A percentile compares a stretch with the other conserved stretches of the same genome.
phyloP scores from a whole-genome alignment of 75 land plant species.

The Sequoiadendron giganteum region DNA sequence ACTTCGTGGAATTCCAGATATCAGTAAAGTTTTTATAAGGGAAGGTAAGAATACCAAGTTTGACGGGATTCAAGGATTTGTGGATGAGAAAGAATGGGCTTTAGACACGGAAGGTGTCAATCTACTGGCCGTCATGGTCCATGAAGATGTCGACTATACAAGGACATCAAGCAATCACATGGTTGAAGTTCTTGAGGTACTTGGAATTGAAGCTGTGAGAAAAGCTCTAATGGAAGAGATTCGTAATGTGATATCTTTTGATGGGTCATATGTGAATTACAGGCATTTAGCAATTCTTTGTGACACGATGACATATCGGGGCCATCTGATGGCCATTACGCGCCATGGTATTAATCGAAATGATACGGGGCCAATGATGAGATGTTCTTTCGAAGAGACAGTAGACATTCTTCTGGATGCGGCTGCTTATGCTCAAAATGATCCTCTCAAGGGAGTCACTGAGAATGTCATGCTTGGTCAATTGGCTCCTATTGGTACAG shows the following conservation, averaged over 20 bases:
- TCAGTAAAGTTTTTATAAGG: slow-evolving; percentile 47
- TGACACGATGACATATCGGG: slow-evolving; percentile 55
- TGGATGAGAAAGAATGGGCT: slow-evolving; percentile 47
- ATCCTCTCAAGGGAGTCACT: slow-evolving; percentile 88
- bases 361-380: slow-evolving; percentile 98
- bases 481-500: slow-evolving; percentile 97
- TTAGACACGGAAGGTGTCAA: slow-evolving; percentile 63
- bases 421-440: slow-evolving; percentile 90
- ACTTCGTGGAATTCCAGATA: slow-evolving; percentile 52
- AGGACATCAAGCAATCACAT: slow-evolving; percentile 50
- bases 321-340: slow-evolving; percentile 53
- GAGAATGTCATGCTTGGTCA: slow-evolving; percentile 98
- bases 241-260: slow-evolving; percentile 48
- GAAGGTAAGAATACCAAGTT: slow-evolving; percentile 30
- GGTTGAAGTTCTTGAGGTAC: slow-evolving; percentile 54
- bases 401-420: slow-evolving; percentile 87
- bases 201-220: slow-evolving; percentile 80
- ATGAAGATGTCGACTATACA: slow-evolving; percentile 53
- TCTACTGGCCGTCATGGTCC: slow-evolving; percentile 53
- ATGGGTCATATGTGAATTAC: slow-evolving; percentile 62
- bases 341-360: slow-evolving; percentile 93
- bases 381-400: slow-evolving; percentile 86
- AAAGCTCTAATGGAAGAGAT: slow-evolving; percentile 72
- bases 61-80: slow-evolving; percentile 36
- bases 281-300: slow-evolving; percentile 62